Base-by-base conservation (phyloP, 192 early-diverging fungal genomes). In the Entomortierella chlamydospora region DNA sequence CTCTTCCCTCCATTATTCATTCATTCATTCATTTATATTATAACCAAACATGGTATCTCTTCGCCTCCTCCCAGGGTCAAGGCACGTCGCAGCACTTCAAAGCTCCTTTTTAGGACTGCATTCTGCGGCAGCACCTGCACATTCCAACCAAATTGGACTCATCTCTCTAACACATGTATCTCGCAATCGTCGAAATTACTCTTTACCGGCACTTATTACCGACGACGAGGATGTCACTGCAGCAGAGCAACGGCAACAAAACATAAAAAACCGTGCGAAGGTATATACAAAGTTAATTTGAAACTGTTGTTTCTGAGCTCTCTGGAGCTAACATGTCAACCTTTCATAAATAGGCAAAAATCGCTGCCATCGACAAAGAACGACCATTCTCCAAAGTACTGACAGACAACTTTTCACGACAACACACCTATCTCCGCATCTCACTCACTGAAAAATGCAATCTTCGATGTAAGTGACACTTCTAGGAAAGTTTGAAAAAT, bases 361-460 rank as follows among this genome's bases (percentile, higher is more conserved):
- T 85, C 55, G 78, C 82, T 13, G 60, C 55, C 6, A 83, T 85
- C 26, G 82, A 85, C 18, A 50, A 71, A 39, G 69, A 83, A 67
- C 62, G 67, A 41, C 84, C 84, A 13, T 85, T 85, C 29, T 83
- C 81, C 23, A 70, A 50, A 11, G 77, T 82, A 28, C 58, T 97
- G 60, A 80, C 82, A 0, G 97, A 98, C 73, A 85, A 86, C 47
- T 97, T 96, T 88, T 87, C 89, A 23, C 89, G 97, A 30, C 86
- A 91, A 68, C 97, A 99, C 82, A 95, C 91, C 39, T 99, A 99
- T 61, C 86, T 99, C 59, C 92, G 97, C 17, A 97, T 99, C 31
- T 96, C 95, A 0, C 79, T 99, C 10, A 98, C 96, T 2, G 97
- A 99, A 82, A 86, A 90, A 52, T 99, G 97, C 86, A 99, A 99